A percentile compares a stretch with the other conserved stretches of the same genome.
phyloP scores from a whole-genome alignment of 2,329 filamentous ascomycete genomes.

The Didymella pinodella region DNA sequence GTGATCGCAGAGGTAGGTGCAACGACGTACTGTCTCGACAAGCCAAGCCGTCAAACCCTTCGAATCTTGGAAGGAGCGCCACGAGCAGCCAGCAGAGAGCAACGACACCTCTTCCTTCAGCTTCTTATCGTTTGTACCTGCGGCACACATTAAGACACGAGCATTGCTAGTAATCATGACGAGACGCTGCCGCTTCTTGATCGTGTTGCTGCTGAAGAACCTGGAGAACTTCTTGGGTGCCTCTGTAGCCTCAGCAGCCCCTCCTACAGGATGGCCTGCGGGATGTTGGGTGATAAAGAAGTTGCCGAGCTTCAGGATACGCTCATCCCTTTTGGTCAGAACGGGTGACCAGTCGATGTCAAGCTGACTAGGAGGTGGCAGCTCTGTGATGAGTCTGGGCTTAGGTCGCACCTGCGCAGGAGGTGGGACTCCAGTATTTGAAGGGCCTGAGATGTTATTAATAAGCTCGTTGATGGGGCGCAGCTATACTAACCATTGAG shows the following conservation, averaged over 20 bases:
- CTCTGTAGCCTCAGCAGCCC: slow-evolving; percentile 71
- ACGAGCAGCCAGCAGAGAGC: slow-evolving; percentile 75
- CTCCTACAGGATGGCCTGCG: slow-evolving; percentile 75
- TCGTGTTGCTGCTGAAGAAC: slow-evolving; percentile 90
- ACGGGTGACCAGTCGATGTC: slow-evolving; percentile 99
- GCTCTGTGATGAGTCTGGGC: slow-evolving; percentile 82
- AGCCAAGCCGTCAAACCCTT: slow-evolving; percentile 90
- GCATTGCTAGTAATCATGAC: slow-evolving; percentile 95
- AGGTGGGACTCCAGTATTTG: slow-evolving; percentile 35
- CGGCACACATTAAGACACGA: slow-evolving; percentile 86
- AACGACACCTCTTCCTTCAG: slow-evolving; percentile 92
- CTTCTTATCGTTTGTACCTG: slow-evolving; percentile 95
- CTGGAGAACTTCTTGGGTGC: slow-evolving; percentile 83
- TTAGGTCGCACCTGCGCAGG: slow-evolving; percentile 62
- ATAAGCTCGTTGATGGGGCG: slow-evolving; percentile 16
- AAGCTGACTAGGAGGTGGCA: slow-evolving; percentile 93
- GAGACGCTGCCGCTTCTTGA: slow-evolving; percentile 90
- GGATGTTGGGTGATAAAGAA: slow-evolving; percentile 83
- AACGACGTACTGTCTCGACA: slow-evolving; percentile 83
- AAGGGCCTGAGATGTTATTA: slow-evolving; percentile 38
- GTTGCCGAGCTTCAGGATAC: slow-evolving; percentile 93
- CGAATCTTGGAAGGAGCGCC: slow-evolving; percentile 81
- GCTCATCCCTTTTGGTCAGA: slow-evolving; percentile 86
- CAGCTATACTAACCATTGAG: slow-evolving; percentile 52
- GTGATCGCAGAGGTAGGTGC: too few species aligned